A percentile compares a stretch with the other conserved stretches of the same genome.
These are phyloP conservation scores for Diaporthe citrichinensis DNA, from an alignment of 2,329 filamentous ascomycete genomes.

Conservation along the genomic window DNA sequence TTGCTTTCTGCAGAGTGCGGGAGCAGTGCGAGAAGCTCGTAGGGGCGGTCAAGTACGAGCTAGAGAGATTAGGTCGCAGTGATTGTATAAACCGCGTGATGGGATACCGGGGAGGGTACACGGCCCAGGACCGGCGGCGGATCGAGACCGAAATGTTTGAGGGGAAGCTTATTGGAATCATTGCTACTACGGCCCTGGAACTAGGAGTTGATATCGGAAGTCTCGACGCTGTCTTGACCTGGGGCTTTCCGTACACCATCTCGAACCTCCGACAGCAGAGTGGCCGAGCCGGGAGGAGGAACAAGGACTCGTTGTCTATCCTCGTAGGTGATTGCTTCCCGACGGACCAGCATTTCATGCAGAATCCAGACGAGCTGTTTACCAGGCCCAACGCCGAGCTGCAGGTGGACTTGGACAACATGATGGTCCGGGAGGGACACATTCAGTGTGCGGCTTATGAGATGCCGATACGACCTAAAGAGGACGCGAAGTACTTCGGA, in stretches of 20 bases:
- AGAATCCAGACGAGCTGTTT: slow-evolving; percentile 93
- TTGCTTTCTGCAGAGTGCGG: slow-evolving; percentile 91
- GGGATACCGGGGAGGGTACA: slow-evolving; percentile 97
- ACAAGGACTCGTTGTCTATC: slow-evolving; percentile 93
- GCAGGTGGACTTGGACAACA: slow-evolving; percentile 91
- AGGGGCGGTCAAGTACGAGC: slow-evolving; percentile 82
- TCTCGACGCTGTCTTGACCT: slow-evolving; percentile 92
- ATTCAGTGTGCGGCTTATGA: slow-evolving; percentile 96
- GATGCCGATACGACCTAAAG: slow-evolving; percentile 86
- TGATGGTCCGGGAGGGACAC: slow-evolving; percentile 93
- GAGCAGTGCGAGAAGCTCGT: slow-evolving; percentile 91
- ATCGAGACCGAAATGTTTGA: slow-evolving; percentile 99
- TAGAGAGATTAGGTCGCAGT: slow-evolving; percentile 78
- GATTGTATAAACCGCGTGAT: slow-evolving; percentile 88
- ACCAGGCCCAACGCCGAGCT: slow-evolving; percentile 90
- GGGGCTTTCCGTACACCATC: slow-evolving; percentile 96
- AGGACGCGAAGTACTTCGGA: slow-evolving; percentile 86
- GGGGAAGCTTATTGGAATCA: slow-evolving; percentile 90
- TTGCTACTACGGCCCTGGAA: slow-evolving; percentile 94
- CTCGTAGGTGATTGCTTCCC: slow-evolving; percentile 91
- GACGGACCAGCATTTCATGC: slow-evolving; percentile 97
- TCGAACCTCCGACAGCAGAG: slow-evolving; percentile 96
- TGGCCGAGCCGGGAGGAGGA: slow-evolving; percentile 89
- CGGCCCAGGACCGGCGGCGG: slow-evolving; percentile 85
- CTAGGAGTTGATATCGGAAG: slow-evolving; percentile 96